Base-by-base conservation (phyloP, 768 basidiomycete species). In the Boletus fagicola region DNA sequence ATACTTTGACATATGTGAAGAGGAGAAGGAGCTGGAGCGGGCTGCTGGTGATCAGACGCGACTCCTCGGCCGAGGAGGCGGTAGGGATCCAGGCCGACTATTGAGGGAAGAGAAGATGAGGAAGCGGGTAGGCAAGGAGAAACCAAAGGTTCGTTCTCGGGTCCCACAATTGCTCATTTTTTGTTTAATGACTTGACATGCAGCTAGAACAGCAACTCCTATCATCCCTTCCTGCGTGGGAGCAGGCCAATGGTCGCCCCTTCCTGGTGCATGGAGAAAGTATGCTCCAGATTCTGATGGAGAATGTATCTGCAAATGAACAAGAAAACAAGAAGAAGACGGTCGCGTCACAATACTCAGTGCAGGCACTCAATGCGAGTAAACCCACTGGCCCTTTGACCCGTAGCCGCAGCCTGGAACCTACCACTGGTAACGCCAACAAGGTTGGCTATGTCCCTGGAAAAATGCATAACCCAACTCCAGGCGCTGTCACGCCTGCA, bases 21-120 rank as follows among this genome's bases (percentile, higher is more conserved):
- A 98, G 61, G 88, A 94, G 75, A 90, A 87, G 68, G 93, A 96
- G 66, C 78, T 98, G 30, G 90, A 87, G 42, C 85, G 84, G 2
- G 82, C 88, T 4, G 90, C 91, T 3, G 79, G 83, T 35, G 94
- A 96, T 66, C 92, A 94, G 65, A 84, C 82, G 16, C 83, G 94
- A 39, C 76, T 96, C 9, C 81, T 90, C 5, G 92, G 92, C 16
- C 81, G 91, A 65, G 92, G 91, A 28, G 76, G 72, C 2, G 59
- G 86, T 4, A 80, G 92, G 54, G 90, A 94, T 76, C 89, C 93
- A 6, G 93, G 93, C 7, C 78, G 92, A 20, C 73, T 99, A 36
- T 74, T 98, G 51, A 82, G 92, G 57, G 96, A 99, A 73, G 96
- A 98, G 77, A 97, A 97, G 80, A 93, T 96, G 88, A 81, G 96